Evolutionary conservation across 805 yeast species (phyloP), one percentile per base, ranked within the genome.

Genomic region (Kodamaea neixiangensis): DNA sequence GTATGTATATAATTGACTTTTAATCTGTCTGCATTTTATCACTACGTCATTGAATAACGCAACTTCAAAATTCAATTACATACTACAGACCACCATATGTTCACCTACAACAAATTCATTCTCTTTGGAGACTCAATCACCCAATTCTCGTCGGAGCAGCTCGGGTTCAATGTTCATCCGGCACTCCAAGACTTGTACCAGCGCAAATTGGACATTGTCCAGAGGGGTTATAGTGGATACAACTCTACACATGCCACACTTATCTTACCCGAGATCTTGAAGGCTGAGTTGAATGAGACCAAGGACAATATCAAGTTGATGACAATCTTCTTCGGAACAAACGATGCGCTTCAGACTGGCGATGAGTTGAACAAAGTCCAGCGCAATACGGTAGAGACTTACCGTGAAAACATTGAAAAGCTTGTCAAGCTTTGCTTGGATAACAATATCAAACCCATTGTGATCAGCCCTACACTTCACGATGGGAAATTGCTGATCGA

Each of bases 211-310:
- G 93, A 89, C 56, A 71, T 92, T 2, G 60, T 90, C 1, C 83
- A 80, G 38, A 72, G 96, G 52, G 97, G 97, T 0, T 89, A 72
- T 60, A 63, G 82, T 1, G 97, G 97, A 0, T 91, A 88, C 69
- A 88, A 78, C 57, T 69, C 91, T 0, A 78, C 81, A 33, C 84
- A 84, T 68, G 90, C 81, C 0, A 60, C 72, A 7, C 39, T 54
- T 1, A 54, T 71, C 5, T 57, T 73, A 22, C 72, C 70, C 14
- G 66, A 73, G 44, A 57, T 88, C 3, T 65, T 89, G 31, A 71
- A 76, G 18, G 59, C 66, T 3, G 88, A 68, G 44, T 41, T 49
- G 29, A 56, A 56, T 46, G 58, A 54, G 2, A 46, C 48, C 1
- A 49, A 52, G 22, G 59, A 59, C 13, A 56, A 60, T 20, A 51